Evolutionary conservation across 148 eudicot genomes (phyloP), one percentile per base, ranked within the genome.

Genomic region (Gaultheria prostrata): DNA sequence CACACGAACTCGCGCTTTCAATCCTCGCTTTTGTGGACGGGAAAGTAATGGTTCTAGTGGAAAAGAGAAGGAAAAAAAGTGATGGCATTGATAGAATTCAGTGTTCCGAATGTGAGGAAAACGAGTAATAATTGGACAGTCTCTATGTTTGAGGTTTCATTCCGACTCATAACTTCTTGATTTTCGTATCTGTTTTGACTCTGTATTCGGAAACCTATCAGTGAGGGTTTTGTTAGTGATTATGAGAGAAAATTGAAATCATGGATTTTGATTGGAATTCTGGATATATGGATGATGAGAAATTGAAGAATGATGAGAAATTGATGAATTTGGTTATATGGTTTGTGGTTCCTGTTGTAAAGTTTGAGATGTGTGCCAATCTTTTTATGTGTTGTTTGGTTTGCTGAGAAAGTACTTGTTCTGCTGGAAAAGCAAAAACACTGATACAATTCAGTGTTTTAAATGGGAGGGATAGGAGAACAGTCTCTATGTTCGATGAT

Each of bases 351-450:
- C 24, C 28, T 39, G 45, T 69, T 63, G 8, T 65, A 51, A n/a
- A 43, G 24, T 63, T 80, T 46, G 74, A 14, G 8, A n/a, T 46
- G 6, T n/a, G n/a, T n/a, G n/a, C n/a, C n/a, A n/a, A n/a, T n/a
- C n/a, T n/a, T n/a, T n/a, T n/a, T n/a, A n/a, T n/a, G n/a, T 48
- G 26, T 30, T 50, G 8, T 79, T 81, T 81, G 61, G 46, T 69
- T 49, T 69, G 59, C 83, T n/a, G 6, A 18, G 59, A 63, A 80
- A 50, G 26, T 78, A 32, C 13, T 78, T 65, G 39, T 65, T 32
- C 11, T 11, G 12, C 17, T 65, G 33, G 35, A 76, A 48, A 73
- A 35, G 77, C 20, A 20, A 43, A 20, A 24, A 0, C 3, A 70
- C 43, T n/a, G 28, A 12, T 8, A 75, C 53, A 39, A 10, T 76